Evolutionary conservation across 1,139 yeast genomes (phyloP), one percentile per base, ranked within the genome.

Genomic region (Debaryomyces nepalensis): DNA sequence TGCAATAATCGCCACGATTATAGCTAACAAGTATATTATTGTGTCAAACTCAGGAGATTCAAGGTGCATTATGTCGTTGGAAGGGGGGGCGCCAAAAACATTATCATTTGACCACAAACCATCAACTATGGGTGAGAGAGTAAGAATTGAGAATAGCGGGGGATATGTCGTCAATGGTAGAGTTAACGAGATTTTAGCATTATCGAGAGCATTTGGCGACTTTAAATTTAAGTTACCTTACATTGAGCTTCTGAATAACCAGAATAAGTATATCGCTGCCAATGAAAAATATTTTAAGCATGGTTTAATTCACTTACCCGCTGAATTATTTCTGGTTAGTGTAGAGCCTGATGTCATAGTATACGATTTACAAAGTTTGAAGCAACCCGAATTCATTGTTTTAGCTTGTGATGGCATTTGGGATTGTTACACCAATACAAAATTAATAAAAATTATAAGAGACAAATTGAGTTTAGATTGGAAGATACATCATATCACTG

Each of bases 391-490:
- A 53, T 85, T 84, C 52, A 53, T 84, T 15, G 76, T 84, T 1
- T 55, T 84, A 39, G 91, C 90, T 0, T 84, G 93, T 54, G 93
- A 85, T 62, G 93, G 93, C 16, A 79, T 85, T 24, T 85, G 90
- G 91, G 93, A 85, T 57, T 83, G 89, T 49, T 84, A 80, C 61
- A 79, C 78, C 42, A 82, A 83, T 49, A 72, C 69, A 39, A 78
- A 81, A 40, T 57, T 86, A 39, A 63, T 82, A 2, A 63, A 69
- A 19, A 59, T 78, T 24, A 78, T 86, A 38, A 70, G 88, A 52
- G 78, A 79, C 49, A 78, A 81, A 52, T 61, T 85, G 38, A 68
- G 77, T 1, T 54, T 77, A 30, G 89, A 85, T 2, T 73, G 82
- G 68, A 75, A 70, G 47, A 63, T 85, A 24, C 79, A 80, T 37